Evolutionary conservation across 352 stramenopile genomes (phyloP), one percentile per base, ranked within the genome.

Genomic region (Peronospora destructor): DNA sequence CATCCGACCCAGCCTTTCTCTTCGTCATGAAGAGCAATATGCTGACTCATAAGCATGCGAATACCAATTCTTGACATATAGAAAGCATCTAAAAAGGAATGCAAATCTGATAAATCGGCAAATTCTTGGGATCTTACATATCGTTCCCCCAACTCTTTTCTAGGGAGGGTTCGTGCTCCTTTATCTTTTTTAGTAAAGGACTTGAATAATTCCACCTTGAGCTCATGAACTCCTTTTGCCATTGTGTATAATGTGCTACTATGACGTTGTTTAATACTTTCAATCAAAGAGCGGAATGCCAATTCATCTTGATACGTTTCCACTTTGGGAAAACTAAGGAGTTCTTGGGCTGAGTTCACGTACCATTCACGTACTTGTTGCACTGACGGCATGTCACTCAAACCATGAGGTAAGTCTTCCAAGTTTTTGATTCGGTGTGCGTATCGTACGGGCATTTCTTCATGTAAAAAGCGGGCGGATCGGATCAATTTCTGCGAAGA

Each of bases 11-110:
- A 95, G 6, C 84, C 84, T 37, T 81, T 58, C 56, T 95, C 84
- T 51, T 91, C 68, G 49, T 97, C 75, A 53, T 97, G 88, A 10
- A 99, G 73, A 10, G 95, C 96, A 52, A 99, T 78, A 70, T 99
- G 98, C 69, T 99, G 97, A 28, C 96, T 97, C 77, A 99, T 99
- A 53, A 99, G 83, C 61, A 99, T 98, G 5, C 97, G 95, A 59
- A 99, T 99, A 35, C 97, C 97, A 56, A 99, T 99, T 28, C 97
- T 79, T 16, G 85, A 98, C 74, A 99, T 97, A 68, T 99, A 99
- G 68, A 99, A 99, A 9, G 89, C 80, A 70, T 99, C 97, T 48
- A 99, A 71, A 66, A 99, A 99, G 14, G 89, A 90, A 56, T 99
- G 96, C 38, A 98, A 87, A 54, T 97, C 85, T 32, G 87, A 80